phyloP scores from a whole-genome alignment of 306 rosid species.

The Vicia sativa region DNA sequence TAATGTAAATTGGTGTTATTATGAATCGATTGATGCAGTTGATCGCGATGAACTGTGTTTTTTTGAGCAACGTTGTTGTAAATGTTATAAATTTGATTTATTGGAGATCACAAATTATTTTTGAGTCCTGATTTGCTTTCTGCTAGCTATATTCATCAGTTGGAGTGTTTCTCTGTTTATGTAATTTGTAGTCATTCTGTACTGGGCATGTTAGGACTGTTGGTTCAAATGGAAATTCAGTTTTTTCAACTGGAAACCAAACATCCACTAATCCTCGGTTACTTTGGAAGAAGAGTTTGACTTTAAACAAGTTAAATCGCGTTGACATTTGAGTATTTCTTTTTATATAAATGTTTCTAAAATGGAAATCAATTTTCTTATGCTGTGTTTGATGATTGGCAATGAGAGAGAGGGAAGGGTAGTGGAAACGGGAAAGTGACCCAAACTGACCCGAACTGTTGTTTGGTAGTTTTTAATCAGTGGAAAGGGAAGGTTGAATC shows the following conservation, averaged over 20 bases:
- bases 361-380: neutral
- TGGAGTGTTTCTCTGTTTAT: constrained; percentile 10
- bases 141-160: constrained; percentile 11
- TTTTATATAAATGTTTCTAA: neutral
- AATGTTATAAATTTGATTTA: too few species aligned
- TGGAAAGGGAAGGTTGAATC: neutral
- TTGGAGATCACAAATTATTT: too few species aligned
- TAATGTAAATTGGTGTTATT: constrained; percentile 11
- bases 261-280: neutral
- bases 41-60: constrained; percentile 33
- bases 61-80: too few species aligned
- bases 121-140: neutral
- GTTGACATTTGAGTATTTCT: neutral
- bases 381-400: neutral
- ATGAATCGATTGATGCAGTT: constrained; percentile 33
- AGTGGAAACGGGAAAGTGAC: neutral
- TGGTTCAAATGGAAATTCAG: neutral
- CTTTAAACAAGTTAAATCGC: neutral
- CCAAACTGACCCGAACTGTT: neutral
- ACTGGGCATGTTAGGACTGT: neutral
- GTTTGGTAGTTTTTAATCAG: constrained; percentile 16
- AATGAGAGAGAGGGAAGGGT: neutral
- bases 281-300: constrained; percentile 8
- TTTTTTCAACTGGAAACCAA: neutral
- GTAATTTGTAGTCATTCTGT: neutral